Evolutionary conservation across 768 basidiomycete species (phyloP), one percentile per base, ranked within the genome.

Genomic region (Exsudoporus frostii): DNA sequence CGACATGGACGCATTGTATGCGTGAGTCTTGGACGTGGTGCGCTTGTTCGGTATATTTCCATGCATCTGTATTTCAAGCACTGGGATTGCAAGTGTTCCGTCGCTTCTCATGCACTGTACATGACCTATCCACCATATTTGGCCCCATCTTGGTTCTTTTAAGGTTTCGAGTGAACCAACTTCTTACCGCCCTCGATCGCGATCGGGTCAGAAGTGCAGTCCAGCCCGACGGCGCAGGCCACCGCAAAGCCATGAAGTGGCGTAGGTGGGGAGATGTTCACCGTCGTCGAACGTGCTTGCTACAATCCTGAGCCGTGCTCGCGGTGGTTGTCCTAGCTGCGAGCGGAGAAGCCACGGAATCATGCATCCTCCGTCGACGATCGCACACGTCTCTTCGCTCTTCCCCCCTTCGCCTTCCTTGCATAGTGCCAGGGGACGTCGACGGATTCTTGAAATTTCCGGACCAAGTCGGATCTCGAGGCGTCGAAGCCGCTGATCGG

Each of bases 401-500:
- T 34, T 45, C 33, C 56, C 1, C 50, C 47, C 40, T 54, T 54
- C 49, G 30, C 29, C 34, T 47, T 54, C 49, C 30, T 37, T 15
- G 30, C 37, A 50, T 38, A n/a, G 37, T 20, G 20, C n/a, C 32
- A 34, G 27, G 44, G 19, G 34, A 24, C 32, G 42, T 54, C 15
- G 41, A 36, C 27, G 24, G 59, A 50, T 62, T 61, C 59, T 61
- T 57, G 49, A 42, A 42, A 58, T 53, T 40, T 47, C 56, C 60
- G 60, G 45, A 38, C 41, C 14, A 4, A 13, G 45, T 30, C 59
- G 60, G 59, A 62, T 62, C 60, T 62, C 24, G 51, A 53, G 48
- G 55, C 7, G 37, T 50, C 55, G 59, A 62, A 58, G 60, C 22
- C 24, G 51, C 34, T 61, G 59, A 63, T 60, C 59, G 59, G 60